Evolutionary conservation across 352 stramenopile species (phyloP).

Genomic region (Pythium angustatum): DNA sequence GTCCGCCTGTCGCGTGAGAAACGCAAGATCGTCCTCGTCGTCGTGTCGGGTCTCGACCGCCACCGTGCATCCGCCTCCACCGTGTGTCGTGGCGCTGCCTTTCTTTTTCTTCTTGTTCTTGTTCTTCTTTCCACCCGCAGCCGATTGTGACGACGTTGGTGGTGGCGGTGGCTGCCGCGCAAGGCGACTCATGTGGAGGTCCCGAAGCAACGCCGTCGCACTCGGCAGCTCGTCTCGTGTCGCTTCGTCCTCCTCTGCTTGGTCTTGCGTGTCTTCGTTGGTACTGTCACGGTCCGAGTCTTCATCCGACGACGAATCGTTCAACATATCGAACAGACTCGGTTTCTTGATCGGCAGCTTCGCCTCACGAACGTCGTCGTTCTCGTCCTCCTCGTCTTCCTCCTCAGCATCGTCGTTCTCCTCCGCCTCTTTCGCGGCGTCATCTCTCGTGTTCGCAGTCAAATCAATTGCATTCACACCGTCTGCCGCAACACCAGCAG

Average conservation of each 20-base stretch:
- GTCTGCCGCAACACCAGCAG: no score
- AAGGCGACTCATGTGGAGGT: conserved; percentile 64
- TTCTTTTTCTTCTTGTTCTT: conserved; percentile 42
- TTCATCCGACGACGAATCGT: conserved; percentile 28
- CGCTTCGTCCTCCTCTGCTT: conserved; percentile 12
- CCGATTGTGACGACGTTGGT: conserved; percentile 11
- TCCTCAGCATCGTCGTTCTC: conserved; percentile 28
- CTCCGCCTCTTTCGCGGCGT: conserved; percentile 16
- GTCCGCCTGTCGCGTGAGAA: conserved; percentile 61
- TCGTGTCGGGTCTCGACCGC: conserved; percentile 38
- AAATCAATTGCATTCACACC: no score
- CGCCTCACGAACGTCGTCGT: no score
- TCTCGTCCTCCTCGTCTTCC: conserved; percentile 1
- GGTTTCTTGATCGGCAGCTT: conserved; percentile 2
- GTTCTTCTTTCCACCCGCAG: conserved; percentile 31
- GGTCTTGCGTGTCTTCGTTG: no score
- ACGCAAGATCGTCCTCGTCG: conserved; percentile 70
- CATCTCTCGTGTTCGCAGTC: no score
- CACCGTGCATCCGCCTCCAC: conserved; percentile 24
- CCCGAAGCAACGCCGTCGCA: conserved; percentile 52
- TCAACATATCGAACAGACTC: conserved; percentile 42
- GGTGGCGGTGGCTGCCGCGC: conserved; percentile 41
- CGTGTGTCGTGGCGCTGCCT: not conserved
- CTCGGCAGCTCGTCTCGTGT: conserved; percentile 17
- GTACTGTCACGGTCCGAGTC: conserved; percentile 14